A percentile compares a stretch with the other conserved stretches of the same genome.
Conservation (phyloP, 257 asterid genomes). For the Phtheirospermum japonicum region DNA sequence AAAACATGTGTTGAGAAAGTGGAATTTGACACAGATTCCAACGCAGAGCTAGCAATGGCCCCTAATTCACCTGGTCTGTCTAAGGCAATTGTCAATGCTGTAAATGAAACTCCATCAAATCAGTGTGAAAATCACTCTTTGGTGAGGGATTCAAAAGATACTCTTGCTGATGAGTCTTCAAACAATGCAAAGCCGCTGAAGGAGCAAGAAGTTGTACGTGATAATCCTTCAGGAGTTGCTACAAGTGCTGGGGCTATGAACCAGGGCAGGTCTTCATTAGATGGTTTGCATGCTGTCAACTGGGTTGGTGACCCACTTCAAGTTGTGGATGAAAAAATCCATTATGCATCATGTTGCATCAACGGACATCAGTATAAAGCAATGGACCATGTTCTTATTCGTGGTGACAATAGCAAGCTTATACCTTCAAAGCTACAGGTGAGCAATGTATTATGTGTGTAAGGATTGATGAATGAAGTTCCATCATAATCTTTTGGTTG, state of each 20-base stretch:
- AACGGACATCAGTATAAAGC: conserved; percentile 56
- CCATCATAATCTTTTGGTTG: conserved; percentile 13
- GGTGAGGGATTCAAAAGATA: conserved; percentile 32
- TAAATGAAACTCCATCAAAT: conserved; percentile 34
- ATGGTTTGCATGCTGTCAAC: conserved; percentile 43
- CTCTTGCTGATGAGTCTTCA: conserved; percentile 34
- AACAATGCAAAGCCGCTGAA: conserved; percentile 30
- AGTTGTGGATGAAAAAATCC: conserved; percentile 55
- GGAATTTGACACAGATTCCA: conserved; percentile 36
- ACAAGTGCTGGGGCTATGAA: conserved; percentile 33
- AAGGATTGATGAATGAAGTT: conserved; percentile 10
- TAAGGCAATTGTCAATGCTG: conserved; percentile 27
- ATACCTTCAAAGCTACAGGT: conserved; percentile 88
- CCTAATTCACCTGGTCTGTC: conserved; percentile 33
- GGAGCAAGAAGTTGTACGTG: conserved; percentile 36
- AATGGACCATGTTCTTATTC: conserved; percentile 64
- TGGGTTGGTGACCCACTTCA: conserved; percentile 70
- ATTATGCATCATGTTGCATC: conserved; percentile 64
- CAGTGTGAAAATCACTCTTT: conserved; percentile 36
- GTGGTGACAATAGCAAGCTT: conserved; percentile 46
- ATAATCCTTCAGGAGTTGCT: conserved; percentile 45
- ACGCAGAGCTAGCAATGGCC: conserved; percentile 29
- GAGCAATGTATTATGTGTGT: conserved; percentile 31
- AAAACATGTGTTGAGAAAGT: conserved; percentile 31
- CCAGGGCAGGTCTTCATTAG: conserved; percentile 38